Base-by-base conservation (phyloP, 495 filamentous ascomycete genomes). In the Aspergillus taichungensis region DNA sequence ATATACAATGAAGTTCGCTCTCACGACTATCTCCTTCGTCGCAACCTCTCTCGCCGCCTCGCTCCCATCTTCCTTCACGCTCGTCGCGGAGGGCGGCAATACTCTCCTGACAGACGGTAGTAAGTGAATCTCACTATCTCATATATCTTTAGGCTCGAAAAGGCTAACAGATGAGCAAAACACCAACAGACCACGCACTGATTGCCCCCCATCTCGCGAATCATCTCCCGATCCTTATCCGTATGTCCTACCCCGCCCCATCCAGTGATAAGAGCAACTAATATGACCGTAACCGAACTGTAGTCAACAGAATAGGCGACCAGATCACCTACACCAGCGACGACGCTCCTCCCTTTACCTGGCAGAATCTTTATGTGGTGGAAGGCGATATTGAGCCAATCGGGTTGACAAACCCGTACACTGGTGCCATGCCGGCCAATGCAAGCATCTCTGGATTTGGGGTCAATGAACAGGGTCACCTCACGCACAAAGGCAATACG, bases 71-170 rank as follows among this genome's bases (percentile, higher is more conserved):
- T 52, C 57, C 42, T 63, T 66, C 49, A 60, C 60, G 27, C 60
- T 65, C 18, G 60, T 63, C 38, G 60, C 56, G 34, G 55, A 63
- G 11, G 62, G 54, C 27, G 58, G 60, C 31, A 45, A 43, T 13
- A 61, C 62, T 24, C 55, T 61, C 42, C 55, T 61, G 10, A 66
- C 62, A 8, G 56, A 66, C 35, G 60, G 60, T 42, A 30, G 61
- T 64, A 56, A n/a, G 61, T 47, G 8, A 28, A 10, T 11, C 24
- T 6, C n/a, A 9, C 11, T 13, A 24, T 13, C 33, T 11, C 5
- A 18, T 24, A 28, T n/a, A 6, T 11, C 3, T 8, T 6, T 31
- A 39, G 10, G 1, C 35, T n/a, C 29, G 5, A 37, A 33, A 43
- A 47, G 24, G 50, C 8, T 30, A 37, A 30, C 29, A 24, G 29